phyloP scores from a whole-genome alignment of 208 protist genomes.

The Crithidia mellificae region DNA sequence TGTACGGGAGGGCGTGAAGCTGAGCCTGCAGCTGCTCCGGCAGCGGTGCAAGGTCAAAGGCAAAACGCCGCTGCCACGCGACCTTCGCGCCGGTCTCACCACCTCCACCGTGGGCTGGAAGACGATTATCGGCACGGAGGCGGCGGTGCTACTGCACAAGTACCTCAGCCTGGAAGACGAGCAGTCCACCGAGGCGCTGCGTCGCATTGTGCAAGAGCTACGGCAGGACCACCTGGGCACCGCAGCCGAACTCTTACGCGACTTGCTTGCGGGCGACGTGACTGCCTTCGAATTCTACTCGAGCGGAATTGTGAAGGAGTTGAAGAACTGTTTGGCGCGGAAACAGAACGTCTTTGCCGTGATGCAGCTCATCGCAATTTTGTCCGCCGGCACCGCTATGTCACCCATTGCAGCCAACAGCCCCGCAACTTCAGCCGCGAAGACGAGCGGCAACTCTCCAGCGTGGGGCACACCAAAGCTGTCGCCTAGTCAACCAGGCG shows the following conservation, averaged over 20 bases:
- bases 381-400: conserved; percentile 9
- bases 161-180: conserved; percentile 46
- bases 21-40: conserved; percentile 42
- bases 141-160: conserved; percentile 34
- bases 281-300: conserved; percentile 74
- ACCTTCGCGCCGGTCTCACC: conserved; percentile 19
- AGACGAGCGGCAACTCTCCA: neutral
- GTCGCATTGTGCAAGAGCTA: conserved; percentile 44
- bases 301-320: conserved; percentile 43
- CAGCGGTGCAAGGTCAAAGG: conserved; percentile 34
- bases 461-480: neutral
- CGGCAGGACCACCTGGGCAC: conserved; percentile 39
- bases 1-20: conserved; percentile 81
- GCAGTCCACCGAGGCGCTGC: conserved; percentile 38
- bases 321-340: conserved; percentile 21
- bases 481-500: neutral
- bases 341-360: conserved; percentile 29
- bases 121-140: conserved; percentile 45
- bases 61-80: conserved; percentile 11
- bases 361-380: conserved; percentile 30
- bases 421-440: neutral
- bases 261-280: conserved; percentile 45
- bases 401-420: neutral
- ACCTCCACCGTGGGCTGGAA: conserved; percentile 38
- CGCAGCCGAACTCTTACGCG: conserved; percentile 43